A percentile compares a stretch with the other conserved stretches of the same genome.
These are phyloP conservation scores for Oryza glumipatula DNA, from an alignment of 176 grass and related monocot genomes.

Conservation along the genomic window DNA sequence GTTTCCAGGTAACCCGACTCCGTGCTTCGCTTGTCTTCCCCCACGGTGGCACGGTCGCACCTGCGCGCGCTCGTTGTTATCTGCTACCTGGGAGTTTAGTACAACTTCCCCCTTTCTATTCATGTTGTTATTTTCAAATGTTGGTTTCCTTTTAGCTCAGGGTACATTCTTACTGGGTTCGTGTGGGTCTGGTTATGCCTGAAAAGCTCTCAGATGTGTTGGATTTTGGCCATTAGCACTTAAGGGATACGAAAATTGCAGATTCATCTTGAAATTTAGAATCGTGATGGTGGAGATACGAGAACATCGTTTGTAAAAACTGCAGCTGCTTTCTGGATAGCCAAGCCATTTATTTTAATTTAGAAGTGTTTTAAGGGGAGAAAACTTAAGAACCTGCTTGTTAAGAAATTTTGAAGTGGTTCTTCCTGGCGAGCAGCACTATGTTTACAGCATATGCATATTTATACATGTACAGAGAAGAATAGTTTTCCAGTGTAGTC, in stretches of 20 bases:
- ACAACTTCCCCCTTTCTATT: background rate
- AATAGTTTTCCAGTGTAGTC: background rate
- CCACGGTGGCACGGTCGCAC: background rate
- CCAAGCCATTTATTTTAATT: background rate
- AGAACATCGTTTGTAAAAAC: background rate
- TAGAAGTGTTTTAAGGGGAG: background rate
- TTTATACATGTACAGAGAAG: background rate
- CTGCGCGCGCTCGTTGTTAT: background rate
- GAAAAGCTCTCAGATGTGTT: background rate
- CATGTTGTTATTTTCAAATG: background rate
- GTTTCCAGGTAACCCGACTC: constrained; percentile 59
- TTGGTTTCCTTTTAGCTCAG: background rate
- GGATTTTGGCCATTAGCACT: background rate
- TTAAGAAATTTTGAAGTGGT: background rate
- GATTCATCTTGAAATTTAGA: background rate
- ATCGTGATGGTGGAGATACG: background rate
- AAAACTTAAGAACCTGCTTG: background rate
- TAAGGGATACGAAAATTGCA: background rate
- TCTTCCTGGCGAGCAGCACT: background rate
- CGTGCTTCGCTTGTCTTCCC: background rate
- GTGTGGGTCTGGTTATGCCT: background rate
- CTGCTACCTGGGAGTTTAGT: background rate
- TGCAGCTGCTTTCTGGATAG: background rate
- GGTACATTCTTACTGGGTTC: background rate
- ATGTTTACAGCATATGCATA: background rate